Base-by-base conservation (phyloP, 1,284 basidiomycete species). In the Apiotrichum sp. region DNA sequence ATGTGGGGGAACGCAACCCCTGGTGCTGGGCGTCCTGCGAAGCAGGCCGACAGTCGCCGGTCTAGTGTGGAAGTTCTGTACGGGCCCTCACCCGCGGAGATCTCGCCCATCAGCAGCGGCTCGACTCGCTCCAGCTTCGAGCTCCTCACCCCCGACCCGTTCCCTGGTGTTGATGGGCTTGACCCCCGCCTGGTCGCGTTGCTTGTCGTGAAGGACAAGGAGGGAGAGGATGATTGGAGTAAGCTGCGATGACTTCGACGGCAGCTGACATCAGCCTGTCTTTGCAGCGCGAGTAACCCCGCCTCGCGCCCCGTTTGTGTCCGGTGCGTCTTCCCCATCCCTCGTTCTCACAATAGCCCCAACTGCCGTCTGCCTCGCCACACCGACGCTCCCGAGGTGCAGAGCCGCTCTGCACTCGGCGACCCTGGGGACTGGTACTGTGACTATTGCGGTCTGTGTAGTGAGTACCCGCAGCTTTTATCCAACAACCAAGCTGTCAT, bases 361-460 rank as follows among this genome's bases (percentile, higher is more conserved):
- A 46, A 44, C 34, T 56, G 50, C 22, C 22, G 22, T 22, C 22
- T 22, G 22, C 22, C 36, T 38, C 36, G 13, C 36, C 7, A 16
- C 40, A 41, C 10, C 11, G 14, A 11, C 40, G 10, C n/a, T 14
- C 40, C 10, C 40, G 40, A 41, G 11, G 14, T 41, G 10, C 40
- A 41, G 36, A 41, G 40, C 31, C 42, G 42, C 48, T 58, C 57
- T 36, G 47, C 41, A 1, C 53, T 58, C 31, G 57, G 57, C 35
- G 57, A 58, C 50, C 46, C 53, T 11, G 57, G 57, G 3, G 57
- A 58, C 53, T 58, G 57, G 57, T 58, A 52, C 50, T 58, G 57
- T 34, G 57, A 58, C 46, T 32, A 42, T 38, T 58, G 57, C 31
- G 57, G 57, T 1, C 47, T 58, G n/a, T 58, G 57, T 47, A 58